Conservation (phyloP, 1,284 basidiomycete species). For the Microbotryum lychnidis-dioicae region DNA sequence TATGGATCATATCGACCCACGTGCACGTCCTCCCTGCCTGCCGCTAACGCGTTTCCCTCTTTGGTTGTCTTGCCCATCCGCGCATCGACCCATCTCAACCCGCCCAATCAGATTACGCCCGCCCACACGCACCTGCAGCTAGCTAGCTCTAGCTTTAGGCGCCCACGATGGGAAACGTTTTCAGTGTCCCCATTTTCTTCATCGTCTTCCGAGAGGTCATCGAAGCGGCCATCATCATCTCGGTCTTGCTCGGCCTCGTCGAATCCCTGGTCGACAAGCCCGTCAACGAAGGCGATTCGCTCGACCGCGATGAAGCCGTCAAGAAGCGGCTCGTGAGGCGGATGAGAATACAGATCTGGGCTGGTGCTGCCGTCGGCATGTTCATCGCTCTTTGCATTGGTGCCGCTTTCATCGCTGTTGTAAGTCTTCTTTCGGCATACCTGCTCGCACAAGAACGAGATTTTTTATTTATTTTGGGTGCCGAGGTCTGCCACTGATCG, state of each 20-base stretch:
- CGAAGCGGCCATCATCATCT: constrained; percentile 80
- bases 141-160: no score
- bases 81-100: no score
- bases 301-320: constrained; percentile 8
- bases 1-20: no score
- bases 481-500: neutral
- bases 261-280: constrained; percentile 53
- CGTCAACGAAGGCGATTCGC: constrained; percentile 12
- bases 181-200: constrained; percentile 33
- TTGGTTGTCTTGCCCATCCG: no score
- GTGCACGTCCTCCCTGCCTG: no score
- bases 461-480: neutral
- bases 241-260: constrained; percentile 73
- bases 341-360: constrained; percentile 55
- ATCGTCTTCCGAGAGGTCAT: constrained; percentile 68
- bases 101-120: no score
- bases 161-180: constrained; percentile 12
- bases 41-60: no score
- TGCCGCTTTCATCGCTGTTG: constrained; percentile 47
- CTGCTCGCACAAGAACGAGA: neutral
- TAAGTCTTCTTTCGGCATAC: constrained; percentile 31
- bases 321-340: constrained; percentile 24
- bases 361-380: constrained; percentile 67
- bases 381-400: constrained; percentile 63
- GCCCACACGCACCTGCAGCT: no score